A percentile compares a stretch with the other conserved stretches of the same genome.
These are phyloP conservation scores for Orbilia ellipsospora DNA, from an alignment of 2,329 filamentous ascomycete genomes.

Conservation along the genomic window DNA sequence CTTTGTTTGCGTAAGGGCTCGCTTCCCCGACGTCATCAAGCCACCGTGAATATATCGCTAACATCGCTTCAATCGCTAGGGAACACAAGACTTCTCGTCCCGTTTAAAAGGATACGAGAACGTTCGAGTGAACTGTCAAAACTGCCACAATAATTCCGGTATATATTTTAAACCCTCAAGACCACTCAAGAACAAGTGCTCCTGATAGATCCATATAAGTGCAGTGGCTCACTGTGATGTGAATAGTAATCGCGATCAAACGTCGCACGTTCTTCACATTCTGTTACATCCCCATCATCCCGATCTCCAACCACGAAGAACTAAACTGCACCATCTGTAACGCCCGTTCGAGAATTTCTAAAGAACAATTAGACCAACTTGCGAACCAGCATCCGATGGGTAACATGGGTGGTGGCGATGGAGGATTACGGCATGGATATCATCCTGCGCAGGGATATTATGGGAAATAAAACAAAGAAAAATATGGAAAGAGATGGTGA, in stretches of 20 bases:
- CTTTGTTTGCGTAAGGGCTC: constrained; percentile 49
- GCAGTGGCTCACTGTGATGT: too few relatives aligned
- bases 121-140: constrained; percentile 67
- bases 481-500: not conserved
- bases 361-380: constrained; percentile 37
- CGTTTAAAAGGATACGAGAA: constrained; percentile 65
- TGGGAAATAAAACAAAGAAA: constrained; percentile 24
- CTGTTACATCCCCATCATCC: constrained; percentile 57
- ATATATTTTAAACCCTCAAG: too few relatives aligned
- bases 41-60: constrained; percentile 2
- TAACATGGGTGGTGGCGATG: constrained; percentile 22
- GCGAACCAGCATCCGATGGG: constrained; percentile 46
- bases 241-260: constrained; percentile 57
- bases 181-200: too few relatives aligned
- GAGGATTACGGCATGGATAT: constrained; percentile 19
- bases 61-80: constrained; percentile 32
- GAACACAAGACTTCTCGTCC: constrained; percentile 64
- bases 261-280: constrained; percentile 58
- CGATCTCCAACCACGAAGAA: constrained; percentile 51
- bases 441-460: constrained; percentile 49
- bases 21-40: constrained; percentile 26
- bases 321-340: constrained; percentile 55
- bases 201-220: too few relatives aligned
- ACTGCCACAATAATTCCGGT: constrained; percentile 65
- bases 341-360: constrained; percentile 51